Evolutionary conservation across 129 eudicot genomes (phyloP).

Genomic region (Scalesia atractyloides): DNA sequence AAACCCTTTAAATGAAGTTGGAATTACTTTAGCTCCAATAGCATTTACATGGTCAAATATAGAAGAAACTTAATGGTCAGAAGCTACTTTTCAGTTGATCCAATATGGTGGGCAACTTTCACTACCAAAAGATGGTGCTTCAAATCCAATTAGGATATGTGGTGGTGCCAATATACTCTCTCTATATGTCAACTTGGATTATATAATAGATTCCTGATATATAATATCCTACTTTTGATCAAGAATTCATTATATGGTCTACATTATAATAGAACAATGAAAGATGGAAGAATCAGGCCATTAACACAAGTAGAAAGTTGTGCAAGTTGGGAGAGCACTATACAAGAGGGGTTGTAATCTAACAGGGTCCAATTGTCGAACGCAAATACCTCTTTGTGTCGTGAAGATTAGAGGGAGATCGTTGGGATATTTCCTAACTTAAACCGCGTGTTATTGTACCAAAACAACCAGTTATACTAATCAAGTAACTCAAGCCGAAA

Average conservation of each 20-base stretch:
- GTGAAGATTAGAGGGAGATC: too few relatives aligned
- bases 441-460: too few relatives aligned
- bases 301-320: background rate
- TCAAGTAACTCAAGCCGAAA: too few relatives aligned
- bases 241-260: slow-evolving; percentile 32
- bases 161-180: slow-evolving; percentile 30
- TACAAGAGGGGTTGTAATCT: too few relatives aligned
- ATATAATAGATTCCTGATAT: slow-evolving; percentile 34
- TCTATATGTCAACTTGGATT: slow-evolving; percentile 29
- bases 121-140: slow-evolving; percentile 33
- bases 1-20: background rate
- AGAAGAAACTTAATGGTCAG: background rate
- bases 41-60: background rate
- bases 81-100: background rate
- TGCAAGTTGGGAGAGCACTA: slow-evolving; percentile 12
- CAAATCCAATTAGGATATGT: slow-evolving; percentile 36
- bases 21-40: background rate
- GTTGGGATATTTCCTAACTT: too few relatives aligned
- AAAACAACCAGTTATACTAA: too few relatives aligned
- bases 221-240: slow-evolving; percentile 34
- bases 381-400: too few relatives aligned
- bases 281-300: slow-evolving; percentile 35
- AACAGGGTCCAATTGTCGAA: too few relatives aligned
- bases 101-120: slow-evolving; percentile 30
- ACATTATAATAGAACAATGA: slow-evolving; percentile 31